Conservation (phyloP, 1,284 basidiomycete species). For the Ceratobasidium sp. region DNA sequence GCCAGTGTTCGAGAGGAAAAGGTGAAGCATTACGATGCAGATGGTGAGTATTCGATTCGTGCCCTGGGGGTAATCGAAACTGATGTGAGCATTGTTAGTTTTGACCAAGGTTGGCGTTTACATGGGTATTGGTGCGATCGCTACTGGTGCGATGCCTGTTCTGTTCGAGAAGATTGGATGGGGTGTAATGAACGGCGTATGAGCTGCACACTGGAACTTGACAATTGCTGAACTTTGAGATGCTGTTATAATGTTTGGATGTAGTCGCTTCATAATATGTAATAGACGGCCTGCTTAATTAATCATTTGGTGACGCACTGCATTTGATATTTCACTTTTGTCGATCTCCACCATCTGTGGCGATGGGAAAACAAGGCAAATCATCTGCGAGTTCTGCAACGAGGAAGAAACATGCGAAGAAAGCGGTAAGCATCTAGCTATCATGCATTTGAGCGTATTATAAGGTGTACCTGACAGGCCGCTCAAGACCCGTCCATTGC, state of each 20-base stretch:
- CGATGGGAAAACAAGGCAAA: conserved; percentile 40
- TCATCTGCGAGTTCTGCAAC: conserved; percentile 76
- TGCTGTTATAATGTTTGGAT: background rate
- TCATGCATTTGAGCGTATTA: background rate
- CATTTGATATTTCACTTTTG: conserved; percentile 9
- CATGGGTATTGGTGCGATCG: conserved; percentile 78
- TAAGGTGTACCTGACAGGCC: background rate
- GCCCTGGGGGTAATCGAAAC: background rate
- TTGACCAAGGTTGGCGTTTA: conserved; percentile 93
- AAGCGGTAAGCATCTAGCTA: conserved; percentile 53
- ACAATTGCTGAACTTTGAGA: background rate
- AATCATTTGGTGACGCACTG: conserved; percentile 12
- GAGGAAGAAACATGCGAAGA: conserved; percentile 83
- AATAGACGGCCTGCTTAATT: background rate
- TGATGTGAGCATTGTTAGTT: conserved; percentile 52
- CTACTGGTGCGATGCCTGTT: conserved; percentile 65
- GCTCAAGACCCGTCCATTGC: conserved; percentile 34
- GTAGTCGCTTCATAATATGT: conserved; percentile 29
- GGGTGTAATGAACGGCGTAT: conserved; percentile 38
- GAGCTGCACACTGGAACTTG: background rate
- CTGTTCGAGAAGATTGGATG: conserved; percentile 69
- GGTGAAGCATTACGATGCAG: conserved; percentile 81
- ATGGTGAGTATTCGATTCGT: conserved; percentile 60
- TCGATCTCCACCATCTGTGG: background rate
- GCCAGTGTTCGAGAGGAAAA: conserved; percentile 45